Evolutionary conservation across 2,329 filamentous ascomycete genomes (phyloP).

Genomic region (Huntiella abstrusa): DNA sequence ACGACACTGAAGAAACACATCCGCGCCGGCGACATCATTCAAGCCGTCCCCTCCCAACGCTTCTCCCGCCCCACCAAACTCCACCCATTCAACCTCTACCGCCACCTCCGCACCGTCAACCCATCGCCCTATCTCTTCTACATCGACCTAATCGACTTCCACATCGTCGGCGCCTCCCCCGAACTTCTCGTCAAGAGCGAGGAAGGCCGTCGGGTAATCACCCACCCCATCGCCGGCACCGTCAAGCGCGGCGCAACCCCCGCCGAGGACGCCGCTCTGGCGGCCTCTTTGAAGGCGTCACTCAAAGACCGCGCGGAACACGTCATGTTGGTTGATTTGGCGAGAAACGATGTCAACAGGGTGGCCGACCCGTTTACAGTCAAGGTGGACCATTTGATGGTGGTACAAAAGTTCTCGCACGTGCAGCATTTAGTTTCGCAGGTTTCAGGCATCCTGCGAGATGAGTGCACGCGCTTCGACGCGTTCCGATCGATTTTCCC

Average conservation of each 20-base stretch:
- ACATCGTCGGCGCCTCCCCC: conserved; percentile 86
- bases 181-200: conserved; percentile 90
- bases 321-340: conserved; percentile 94
- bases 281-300: conserved; percentile 55
- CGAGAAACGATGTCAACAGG: conserved; percentile 89
- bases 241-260: conserved; percentile 68
- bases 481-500: conserved; percentile 95
- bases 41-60: conserved; percentile 87
- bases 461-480: conserved; percentile 76
- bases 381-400: conserved; percentile 84
- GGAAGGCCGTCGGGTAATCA: conserved; percentile 60
- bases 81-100: conserved; percentile 96
- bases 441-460: conserved; percentile 74
- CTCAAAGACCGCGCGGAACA: conserved; percentile 89
- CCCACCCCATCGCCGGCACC: conserved; percentile 91
- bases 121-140: conserved; percentile 96
- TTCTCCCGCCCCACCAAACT: conserved; percentile 76
- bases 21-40: conserved; percentile 81
- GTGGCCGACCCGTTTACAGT: conserved; percentile 83
- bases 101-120: conserved; percentile 90
- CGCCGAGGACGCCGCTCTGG: conserved; percentile 65
- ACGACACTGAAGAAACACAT: conserved; percentile 78
- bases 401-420: conserved; percentile 84
- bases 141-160: conserved; percentile 76
- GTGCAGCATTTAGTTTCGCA: conserved; percentile 95